These are phyloP conservation scores for Pseudogymnoascus sp. DNA, from an alignment of 2,329 filamentous ascomycete species.

Conservation along the genomic window DNA sequence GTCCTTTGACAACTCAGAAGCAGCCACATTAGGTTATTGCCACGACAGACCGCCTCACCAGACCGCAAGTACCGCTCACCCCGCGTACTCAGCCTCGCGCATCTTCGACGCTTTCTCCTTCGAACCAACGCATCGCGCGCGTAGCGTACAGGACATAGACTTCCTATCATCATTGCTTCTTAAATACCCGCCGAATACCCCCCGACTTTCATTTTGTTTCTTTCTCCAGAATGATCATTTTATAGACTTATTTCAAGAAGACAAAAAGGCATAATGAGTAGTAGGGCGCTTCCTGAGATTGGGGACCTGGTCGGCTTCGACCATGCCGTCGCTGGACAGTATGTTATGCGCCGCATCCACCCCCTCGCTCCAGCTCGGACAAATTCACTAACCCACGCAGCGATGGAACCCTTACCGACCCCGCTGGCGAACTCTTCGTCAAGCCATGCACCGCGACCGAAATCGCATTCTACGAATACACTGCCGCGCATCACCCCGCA, in stretches of 20 bases:
- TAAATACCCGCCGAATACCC: neutral
- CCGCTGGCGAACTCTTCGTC: slow-evolving; percentile 77
- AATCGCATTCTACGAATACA: slow-evolving; percentile 78
- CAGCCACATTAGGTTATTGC: neutral
- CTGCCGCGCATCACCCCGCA: slow-evolving; percentile 55
- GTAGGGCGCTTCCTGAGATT: slow-evolving; percentile 44
- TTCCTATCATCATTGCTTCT: slow-evolving; percentile 3
- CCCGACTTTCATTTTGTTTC: neutral
- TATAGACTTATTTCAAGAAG: slow-evolving; percentile 22
- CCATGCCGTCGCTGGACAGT: slow-evolving; percentile 79
- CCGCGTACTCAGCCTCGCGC: slow-evolving; percentile 11
- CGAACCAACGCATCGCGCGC: neutral
- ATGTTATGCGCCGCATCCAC: slow-evolving; percentile 35
- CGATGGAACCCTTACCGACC: slow-evolving; percentile 82
- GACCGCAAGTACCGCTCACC: neutral
- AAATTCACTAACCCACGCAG: slow-evolving; percentile 37
- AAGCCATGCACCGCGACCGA: slow-evolving; percentile 87
- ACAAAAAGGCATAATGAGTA: slow-evolving; percentile 30
- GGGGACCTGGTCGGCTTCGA: slow-evolving; percentile 61
- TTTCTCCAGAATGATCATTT: slow-evolving; percentile 27
- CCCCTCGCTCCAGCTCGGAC: slow-evolving; percentile 10
- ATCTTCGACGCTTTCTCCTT: neutral
- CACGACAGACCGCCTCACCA: slow-evolving; percentile 1
- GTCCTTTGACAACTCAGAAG: neutral
- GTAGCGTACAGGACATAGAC: slow-evolving; percentile 10